phyloP scores from a whole-genome alignment of 306 rosid species.

The Hippophae tibetana region DNA sequence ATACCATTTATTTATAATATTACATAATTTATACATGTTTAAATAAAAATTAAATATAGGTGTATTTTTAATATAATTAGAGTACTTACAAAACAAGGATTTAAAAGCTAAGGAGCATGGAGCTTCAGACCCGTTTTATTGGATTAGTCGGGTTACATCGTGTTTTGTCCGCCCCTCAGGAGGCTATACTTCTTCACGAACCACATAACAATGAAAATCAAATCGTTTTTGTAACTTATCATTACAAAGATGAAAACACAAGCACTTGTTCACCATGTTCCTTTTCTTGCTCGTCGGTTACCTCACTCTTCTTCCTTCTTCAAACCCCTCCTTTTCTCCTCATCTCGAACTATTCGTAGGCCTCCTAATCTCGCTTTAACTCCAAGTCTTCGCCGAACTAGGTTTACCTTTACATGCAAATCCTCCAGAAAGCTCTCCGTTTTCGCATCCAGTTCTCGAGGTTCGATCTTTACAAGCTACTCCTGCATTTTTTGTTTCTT shows the following conservation, averaged over 20 bases:
- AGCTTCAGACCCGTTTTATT: too few relatives aligned
- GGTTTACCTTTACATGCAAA: constrained; percentile 19
- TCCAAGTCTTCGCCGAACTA: constrained; percentile 22
- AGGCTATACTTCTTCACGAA: background rate
- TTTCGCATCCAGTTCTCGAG: constrained; percentile 33
- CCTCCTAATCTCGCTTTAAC: constrained; percentile 32
- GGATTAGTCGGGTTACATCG: too few relatives aligned
- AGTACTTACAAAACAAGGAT: too few relatives aligned
- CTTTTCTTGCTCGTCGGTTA: constrained; percentile 44
- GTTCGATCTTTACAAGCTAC: constrained; percentile 9
- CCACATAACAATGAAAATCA: background rate
- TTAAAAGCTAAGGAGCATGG: too few relatives aligned
- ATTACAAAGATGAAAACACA: constrained; percentile 9
- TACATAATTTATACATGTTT: too few relatives aligned
- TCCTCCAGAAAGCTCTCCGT: constrained; percentile 40
- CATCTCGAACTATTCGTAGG: constrained; percentile 13
- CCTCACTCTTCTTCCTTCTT: constrained; percentile 18
- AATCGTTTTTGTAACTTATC: too few relatives aligned
- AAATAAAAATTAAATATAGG: too few relatives aligned
- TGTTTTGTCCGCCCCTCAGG: background rate
- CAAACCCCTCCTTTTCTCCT: constrained; percentile 6
- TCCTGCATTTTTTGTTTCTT: background rate
- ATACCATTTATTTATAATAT: too few relatives aligned
- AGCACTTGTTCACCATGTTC: constrained; percentile 40
- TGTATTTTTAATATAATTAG: too few relatives aligned